Percentiles rank a stretch among this genome's conserved stretches.
Conservation (phyloP, 768 basidiomycete genomes). For the Chalciporus piperatus region DNA sequence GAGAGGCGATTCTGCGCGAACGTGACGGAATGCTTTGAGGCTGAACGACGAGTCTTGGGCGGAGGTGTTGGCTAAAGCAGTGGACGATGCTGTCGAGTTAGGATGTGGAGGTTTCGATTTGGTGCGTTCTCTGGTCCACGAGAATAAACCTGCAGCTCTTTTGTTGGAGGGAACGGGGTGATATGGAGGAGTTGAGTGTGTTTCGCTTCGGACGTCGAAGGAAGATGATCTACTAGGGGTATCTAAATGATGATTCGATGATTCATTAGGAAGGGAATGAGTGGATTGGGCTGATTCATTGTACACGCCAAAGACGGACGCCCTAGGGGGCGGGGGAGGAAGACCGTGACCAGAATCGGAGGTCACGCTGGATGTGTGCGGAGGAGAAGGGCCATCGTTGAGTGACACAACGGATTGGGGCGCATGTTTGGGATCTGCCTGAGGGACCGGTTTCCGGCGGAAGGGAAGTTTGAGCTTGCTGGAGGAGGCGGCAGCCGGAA, state of each 20-base stretch:
- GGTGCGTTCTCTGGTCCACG: conserved; percentile 38
- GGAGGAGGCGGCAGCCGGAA: conserved; percentile 33
- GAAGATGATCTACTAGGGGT: conserved; percentile 18
- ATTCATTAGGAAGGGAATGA: conserved; percentile 55
- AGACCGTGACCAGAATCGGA: conserved; percentile 45
- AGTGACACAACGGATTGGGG: conserved; percentile 12
- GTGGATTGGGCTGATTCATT: conserved; percentile 50
- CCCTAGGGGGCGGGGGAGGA: conserved; percentile 61
- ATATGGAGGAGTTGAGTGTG: conserved; percentile 7
- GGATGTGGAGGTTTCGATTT: conserved; percentile 28
- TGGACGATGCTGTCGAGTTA: conserved; percentile 36
- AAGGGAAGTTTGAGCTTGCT: conserved; percentile 47
- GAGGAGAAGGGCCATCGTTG: conserved; percentile 28
- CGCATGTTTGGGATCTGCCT: conserved; percentile 7
- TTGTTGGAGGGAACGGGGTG: conserved; percentile 23
- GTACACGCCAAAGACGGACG: conserved; percentile 61
- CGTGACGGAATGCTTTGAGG: conserved; percentile 71
- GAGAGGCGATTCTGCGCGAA: conserved; percentile 49
- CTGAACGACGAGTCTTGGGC: conserved; percentile 52
- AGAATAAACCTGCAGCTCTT: conserved; percentile 36
- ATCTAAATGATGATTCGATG: conserved; percentile 23
- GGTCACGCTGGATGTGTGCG: conserved; percentile 35
- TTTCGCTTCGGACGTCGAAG: conserved; percentile 8
- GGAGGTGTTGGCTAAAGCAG: conserved; percentile 22
- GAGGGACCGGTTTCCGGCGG: conserved; percentile 33